These are phyloP conservation scores for Tolypocladium cylindrosporum DNA, from an alignment of 2,329 filamentous ascomycete genomes.

Conservation along the genomic window DNA sequence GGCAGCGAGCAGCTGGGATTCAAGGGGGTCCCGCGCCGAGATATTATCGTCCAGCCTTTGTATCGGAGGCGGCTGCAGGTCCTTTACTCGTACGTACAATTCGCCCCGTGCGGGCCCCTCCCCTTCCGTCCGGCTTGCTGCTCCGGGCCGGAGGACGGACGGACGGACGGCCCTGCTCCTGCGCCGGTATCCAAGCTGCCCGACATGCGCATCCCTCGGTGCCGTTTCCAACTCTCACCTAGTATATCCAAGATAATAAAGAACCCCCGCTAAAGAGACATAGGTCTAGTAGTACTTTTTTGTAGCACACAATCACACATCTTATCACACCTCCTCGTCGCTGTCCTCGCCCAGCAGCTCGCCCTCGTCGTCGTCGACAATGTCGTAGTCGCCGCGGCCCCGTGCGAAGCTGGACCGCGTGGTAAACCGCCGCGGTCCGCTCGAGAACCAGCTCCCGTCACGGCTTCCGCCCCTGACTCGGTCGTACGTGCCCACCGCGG, in stretches of 20 bases:
- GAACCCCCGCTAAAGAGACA: background rate
- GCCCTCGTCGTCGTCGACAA: conserved; percentile 88
- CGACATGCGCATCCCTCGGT: too few relatives aligned
- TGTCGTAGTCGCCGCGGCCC: conserved; percentile 75
- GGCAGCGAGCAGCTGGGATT: background rate
- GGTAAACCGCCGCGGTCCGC: conserved; percentile 64
- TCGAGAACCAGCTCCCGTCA: conserved; percentile 39
- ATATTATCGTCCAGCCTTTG: background rate
- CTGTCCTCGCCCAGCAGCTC: conserved; percentile 89
- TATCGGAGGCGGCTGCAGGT: background rate
- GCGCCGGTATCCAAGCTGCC: background rate
- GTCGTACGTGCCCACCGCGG: conserved; percentile 39
- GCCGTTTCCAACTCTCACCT: background rate
- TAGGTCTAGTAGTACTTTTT: background rate
- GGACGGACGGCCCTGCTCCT: background rate
- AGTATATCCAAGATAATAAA: background rate
- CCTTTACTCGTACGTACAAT: background rate
- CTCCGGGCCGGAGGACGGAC: background rate
- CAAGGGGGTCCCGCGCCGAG: background rate
- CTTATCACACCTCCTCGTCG: conserved; percentile 63
- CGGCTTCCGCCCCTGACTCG: conserved; percentile 38
- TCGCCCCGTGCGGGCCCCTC: background rate
- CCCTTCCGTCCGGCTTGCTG: background rate
- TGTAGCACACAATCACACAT: background rate
- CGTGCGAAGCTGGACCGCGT: conserved; percentile 83